Conservation (phyloP, 2,329 filamentous ascomycete species). For the Xylariales sp. region DNA sequence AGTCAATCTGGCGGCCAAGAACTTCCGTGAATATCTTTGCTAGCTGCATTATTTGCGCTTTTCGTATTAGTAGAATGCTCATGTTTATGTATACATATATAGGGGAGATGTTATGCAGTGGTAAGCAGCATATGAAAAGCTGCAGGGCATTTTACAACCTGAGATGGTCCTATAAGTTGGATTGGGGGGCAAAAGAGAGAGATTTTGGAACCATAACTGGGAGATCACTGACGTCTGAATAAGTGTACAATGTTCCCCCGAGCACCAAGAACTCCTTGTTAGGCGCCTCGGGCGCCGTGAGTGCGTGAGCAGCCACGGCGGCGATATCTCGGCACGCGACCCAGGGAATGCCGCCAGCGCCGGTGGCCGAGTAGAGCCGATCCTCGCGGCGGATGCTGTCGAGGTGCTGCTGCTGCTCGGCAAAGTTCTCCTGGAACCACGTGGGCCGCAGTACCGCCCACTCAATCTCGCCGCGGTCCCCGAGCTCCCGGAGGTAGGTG, state of each 20-base stretch:
- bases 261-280: slow-evolving; percentile 35
- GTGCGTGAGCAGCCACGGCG: slow-evolving; percentile 32
- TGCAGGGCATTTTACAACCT: no score
- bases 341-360: slow-evolving; percentile 40
- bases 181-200: no score
- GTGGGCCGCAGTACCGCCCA: slow-evolving; percentile 40
- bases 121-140: neutral
- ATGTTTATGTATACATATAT: neutral
- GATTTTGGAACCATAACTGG: no score
- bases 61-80: neutral
- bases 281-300: slow-evolving; percentile 29
- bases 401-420: slow-evolving; percentile 11
- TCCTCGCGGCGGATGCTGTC: slow-evolving; percentile 22
- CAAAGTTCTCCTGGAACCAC: slow-evolving; percentile 34
- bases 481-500: slow-evolving; percentile 31
- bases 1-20: slow-evolving; percentile 26
- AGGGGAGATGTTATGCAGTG: no score
- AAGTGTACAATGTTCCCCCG: slow-evolving; percentile 27
- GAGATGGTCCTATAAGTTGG: no score
- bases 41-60: slow-evolving; percentile 18
- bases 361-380: slow-evolving; percentile 23
- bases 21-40: slow-evolving; percentile 27
- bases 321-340: slow-evolving; percentile 43
- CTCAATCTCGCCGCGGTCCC: slow-evolving; percentile 27
- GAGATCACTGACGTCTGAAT: neutral